phyloP scores from a whole-genome alignment of 2,329 filamentous ascomycete species.

The Verruconis gallopava region DNA sequence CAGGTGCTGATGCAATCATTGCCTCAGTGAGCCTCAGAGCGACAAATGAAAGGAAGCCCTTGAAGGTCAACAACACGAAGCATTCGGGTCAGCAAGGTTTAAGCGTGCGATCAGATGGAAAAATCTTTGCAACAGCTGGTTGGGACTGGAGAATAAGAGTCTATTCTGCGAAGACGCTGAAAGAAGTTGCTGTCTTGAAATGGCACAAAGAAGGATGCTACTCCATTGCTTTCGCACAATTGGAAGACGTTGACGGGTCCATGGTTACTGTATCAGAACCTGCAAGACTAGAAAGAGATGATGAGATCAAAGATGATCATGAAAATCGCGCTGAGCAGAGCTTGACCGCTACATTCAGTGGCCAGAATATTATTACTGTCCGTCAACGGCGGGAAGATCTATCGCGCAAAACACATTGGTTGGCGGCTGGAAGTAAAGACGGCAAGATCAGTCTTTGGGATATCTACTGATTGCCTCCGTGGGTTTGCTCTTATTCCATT shows the following conservation, averaged over 20 bases:
- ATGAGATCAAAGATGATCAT: not conserved
- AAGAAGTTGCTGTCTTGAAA: slow-evolving; percentile 80
- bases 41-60: slow-evolving; percentile 22
- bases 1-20: slow-evolving; percentile 67
- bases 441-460: slow-evolving; percentile 94
- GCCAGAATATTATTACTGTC: slow-evolving; percentile 15
- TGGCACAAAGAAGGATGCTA: slow-evolving; percentile 90
- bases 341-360: too few relatives aligned
- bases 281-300: not conserved
- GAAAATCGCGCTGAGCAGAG: not conserved
- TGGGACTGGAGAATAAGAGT: slow-evolving; percentile 79
- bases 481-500: not conserved
- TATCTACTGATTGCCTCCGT: slow-evolving; percentile 45
- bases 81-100: slow-evolving; percentile 85
- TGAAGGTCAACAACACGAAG: slow-evolving; percentile 60
- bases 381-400: slow-evolving; percentile 31
- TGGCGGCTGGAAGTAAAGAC: slow-evolving; percentile 85
- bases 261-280: not conserved
- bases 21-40: slow-evolving; percentile 57
- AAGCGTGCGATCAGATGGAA: slow-evolving; percentile 62
- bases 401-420: slow-evolving; percentile 66
- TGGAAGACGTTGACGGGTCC: slow-evolving; percentile 14
- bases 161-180: slow-evolving; percentile 68
- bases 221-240: slow-evolving; percentile 55
- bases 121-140: slow-evolving; percentile 77